Percentiles rank a stretch among this genome's conserved stretches.
These are phyloP conservation scores for Tritrichomonas foetus DNA, from an alignment of 208 protist genomes.

Conservation along the genomic window DNA sequence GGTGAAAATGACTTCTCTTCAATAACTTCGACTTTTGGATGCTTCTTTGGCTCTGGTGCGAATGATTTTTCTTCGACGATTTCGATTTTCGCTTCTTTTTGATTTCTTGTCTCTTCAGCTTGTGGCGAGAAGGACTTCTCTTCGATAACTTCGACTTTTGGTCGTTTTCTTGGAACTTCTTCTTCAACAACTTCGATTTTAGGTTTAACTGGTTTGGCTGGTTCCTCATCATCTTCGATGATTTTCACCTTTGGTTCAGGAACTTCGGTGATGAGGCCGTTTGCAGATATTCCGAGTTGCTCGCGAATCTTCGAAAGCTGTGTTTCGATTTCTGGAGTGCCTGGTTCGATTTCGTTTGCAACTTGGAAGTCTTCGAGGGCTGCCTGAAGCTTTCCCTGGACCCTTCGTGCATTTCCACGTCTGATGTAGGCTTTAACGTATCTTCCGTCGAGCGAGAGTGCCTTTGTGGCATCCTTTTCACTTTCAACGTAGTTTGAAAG, in stretches of 20 bases:
- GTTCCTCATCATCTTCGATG: neutral
- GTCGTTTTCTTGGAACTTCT: neutral
- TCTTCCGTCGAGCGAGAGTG: neutral
- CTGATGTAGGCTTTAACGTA: conserved; percentile 33
- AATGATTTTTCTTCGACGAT: neutral
- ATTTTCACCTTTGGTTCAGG: neutral
- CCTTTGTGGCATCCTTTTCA: neutral
- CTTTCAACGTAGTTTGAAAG: neutral
- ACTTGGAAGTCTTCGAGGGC: neutral
- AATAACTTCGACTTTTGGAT: neutral
- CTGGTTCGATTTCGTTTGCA: neutral
- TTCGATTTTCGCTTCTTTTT: neutral
- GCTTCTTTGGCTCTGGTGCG: neutral
- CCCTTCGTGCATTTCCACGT: neutral
- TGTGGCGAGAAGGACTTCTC: neutral
- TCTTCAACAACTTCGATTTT: neutral
- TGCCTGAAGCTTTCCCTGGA: neutral
- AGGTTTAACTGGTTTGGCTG: neutral
- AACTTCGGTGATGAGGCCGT: neutral
- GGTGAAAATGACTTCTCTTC: neutral
- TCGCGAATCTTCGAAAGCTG: neutral
- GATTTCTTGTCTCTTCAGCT: neutral
- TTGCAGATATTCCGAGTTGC: conserved; percentile 1
- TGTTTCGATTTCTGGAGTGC: neutral
- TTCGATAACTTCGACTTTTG: conserved; percentile 14